Evolutionary conservation across 2,329 filamentous ascomycete species (phyloP), one percentile per base, ranked within the genome.

Genomic region (Aureobasidium sp.): DNA sequence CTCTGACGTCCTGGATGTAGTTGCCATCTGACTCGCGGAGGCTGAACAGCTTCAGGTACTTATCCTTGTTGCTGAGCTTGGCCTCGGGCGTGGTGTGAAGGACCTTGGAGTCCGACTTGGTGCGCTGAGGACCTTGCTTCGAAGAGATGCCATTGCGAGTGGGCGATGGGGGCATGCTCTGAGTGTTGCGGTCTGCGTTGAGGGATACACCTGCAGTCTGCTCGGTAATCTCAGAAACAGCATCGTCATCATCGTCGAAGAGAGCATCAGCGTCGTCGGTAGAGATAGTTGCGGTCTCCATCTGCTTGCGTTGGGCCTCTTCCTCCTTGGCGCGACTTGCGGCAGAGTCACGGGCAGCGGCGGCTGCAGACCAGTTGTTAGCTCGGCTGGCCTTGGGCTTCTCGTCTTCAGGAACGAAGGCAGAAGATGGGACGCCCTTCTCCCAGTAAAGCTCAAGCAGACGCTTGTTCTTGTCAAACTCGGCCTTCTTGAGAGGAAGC

Each of bases 381-480:
- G 63, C 64, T 66, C 90, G 85, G 61, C 84, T 86, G 55, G 89
- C 86, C 81, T 94, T 95, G 60, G 92, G 92, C 62, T 92, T 88
- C 79, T 99, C 94, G 72, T 99, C 94, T 72, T 99, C 94, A 2
- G 94, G 94, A 58, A 99, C 88, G 69, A 95, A 99, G 2, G 92
- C 90, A 47, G 93, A 97, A 65, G 92, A 97, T 32, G 93, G 91
- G 8, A 97, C 91, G 50, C 94, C 94, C 84, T 97, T 99, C 86
- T 99, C 94, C 94, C 94, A 99, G 81, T 97, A 99, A 15, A 99
- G 83, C 77, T 99, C 94, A 50, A 99, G 82, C 34, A 97, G 85
- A 61, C 94, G 86, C 78, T 92, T 90, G 73, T 96, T 91, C 82
- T 97, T 97, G 76, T 95, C 87, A 77, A 94, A 99, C 73, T 99